phyloP scores from a whole-genome alignment of 352 stramenopile genomes.

The Phytophthora vignae region DNA sequence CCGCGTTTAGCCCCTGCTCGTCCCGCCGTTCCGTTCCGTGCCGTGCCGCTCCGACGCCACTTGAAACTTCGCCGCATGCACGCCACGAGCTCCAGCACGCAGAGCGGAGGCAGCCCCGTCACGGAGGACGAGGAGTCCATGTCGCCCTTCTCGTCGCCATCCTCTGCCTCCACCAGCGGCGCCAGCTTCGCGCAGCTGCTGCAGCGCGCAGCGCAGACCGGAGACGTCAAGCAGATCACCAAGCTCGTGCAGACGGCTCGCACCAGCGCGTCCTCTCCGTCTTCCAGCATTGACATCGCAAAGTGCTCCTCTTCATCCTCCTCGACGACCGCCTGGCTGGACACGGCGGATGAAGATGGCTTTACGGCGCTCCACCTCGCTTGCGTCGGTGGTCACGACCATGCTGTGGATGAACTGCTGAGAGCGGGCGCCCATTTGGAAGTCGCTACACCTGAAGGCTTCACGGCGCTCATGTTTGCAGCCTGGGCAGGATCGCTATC shows the following conservation, averaged over 20 bases:
- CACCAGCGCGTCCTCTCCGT: conserved; percentile 30
- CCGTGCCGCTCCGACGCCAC: conserved; percentile 1
- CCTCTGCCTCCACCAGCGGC: conserved; percentile 33
- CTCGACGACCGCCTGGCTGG: conserved; percentile 33
- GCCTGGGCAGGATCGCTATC: conserved; percentile 52
- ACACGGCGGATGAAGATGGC: conserved; percentile 57
- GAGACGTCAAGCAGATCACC: conserved; percentile 56
- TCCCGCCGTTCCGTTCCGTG: not conserved
- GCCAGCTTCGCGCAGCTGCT: conserved; percentile 44
- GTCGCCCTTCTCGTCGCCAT: conserved; percentile 45
- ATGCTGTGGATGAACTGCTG: conserved; percentile 53
- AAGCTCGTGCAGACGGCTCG: conserved; percentile 51
- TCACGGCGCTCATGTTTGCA: conserved; percentile 66
- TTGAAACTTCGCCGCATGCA: conserved; percentile 39
- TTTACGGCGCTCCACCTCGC: conserved; percentile 73
- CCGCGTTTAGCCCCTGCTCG: not conserved
- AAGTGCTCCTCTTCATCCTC: conserved; percentile 29
- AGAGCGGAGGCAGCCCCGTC: conserved; percentile 65
- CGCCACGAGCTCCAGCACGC: conserved; percentile 51
- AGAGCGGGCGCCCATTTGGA: conserved; percentile 51
- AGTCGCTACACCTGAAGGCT: conserved; percentile 56
- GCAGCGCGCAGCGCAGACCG: conserved; percentile 53
- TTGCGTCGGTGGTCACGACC: conserved; percentile 57
- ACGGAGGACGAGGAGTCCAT: conserved; percentile 61
- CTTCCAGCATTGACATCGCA: conserved; percentile 31